phyloP scores from a whole-genome alignment of 1,284 basidiomycete genomes.

The Ganoderma lingzhi region DNA sequence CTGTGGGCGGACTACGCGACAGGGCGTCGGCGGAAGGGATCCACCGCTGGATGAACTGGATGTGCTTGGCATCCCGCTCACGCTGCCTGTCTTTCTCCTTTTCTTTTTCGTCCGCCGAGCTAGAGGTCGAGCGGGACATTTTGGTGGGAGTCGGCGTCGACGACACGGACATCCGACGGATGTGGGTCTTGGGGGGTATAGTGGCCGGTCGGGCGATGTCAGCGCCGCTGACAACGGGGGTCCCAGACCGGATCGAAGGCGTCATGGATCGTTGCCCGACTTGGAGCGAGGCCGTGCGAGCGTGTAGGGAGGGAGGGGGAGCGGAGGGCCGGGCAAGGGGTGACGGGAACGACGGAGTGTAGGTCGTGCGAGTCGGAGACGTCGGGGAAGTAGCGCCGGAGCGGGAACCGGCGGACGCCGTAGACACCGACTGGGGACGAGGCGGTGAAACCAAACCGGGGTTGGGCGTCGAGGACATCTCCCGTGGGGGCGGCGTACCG shows the following conservation, averaged over 20 bases:
- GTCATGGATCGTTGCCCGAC: slow-evolving; percentile 39
- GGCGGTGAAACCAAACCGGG: slow-evolving; percentile 36
- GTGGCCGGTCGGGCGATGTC: slow-evolving; percentile 37
- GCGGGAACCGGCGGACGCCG: slow-evolving; percentile 35
- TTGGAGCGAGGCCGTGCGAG: slow-evolving; percentile 35
- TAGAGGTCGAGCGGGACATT: slow-evolving; percentile 43
- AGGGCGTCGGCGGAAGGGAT: slow-evolving; percentile 39
- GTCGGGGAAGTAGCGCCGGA: slow-evolving; percentile 44
- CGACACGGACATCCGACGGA: slow-evolving; percentile 38
- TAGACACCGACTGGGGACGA: slow-evolving; percentile 38
- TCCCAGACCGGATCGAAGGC: slow-evolving; percentile 39
- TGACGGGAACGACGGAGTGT: slow-evolving; percentile 37
- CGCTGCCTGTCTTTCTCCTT: slow-evolving; percentile 38
- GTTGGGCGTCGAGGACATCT: slow-evolving; percentile 28
- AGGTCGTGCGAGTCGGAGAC: slow-evolving; percentile 38
- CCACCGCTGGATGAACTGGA: slow-evolving; percentile 44
- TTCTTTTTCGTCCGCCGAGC: slow-evolving; percentile 44
- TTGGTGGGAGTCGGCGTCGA: slow-evolving; percentile 42
- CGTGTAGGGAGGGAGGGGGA: slow-evolving; percentile 37
- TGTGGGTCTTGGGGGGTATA: slow-evolving; percentile 36
- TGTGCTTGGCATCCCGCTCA: slow-evolving; percentile 39
- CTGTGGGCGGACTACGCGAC: slow-evolving; percentile 38
- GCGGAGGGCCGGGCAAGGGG: slow-evolving; percentile 36
- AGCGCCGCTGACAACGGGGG: slow-evolving; percentile 36
- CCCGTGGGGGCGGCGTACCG: slow-evolving; percentile 34